Base-by-base conservation (phyloP, 73 alveolate genomes). In the Paramecium biaurelia region DNA sequence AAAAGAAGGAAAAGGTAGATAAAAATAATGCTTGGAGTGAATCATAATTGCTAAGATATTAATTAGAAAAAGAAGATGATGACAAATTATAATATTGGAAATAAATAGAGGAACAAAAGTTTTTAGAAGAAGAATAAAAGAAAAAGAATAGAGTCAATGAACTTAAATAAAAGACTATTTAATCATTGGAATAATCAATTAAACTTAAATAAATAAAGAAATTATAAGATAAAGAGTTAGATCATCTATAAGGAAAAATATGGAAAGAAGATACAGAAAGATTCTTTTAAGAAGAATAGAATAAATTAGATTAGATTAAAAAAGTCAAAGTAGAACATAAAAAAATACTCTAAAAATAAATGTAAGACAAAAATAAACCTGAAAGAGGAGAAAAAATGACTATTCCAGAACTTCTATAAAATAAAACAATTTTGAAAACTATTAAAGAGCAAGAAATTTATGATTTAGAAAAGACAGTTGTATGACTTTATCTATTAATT, bases 21-120 rank as follows among this genome's bases (percentile, higher is more conserved):
- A 79, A 79, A 79, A 43, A 79, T 41, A 79, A 43, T 43, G 90
- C 90, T 21, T 79, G 45, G 45, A 79, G 74, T 79, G 90, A 79
- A 43, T 43, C 45, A 34, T 72, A 72, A 15, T 72, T 72, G 30
- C n/a, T 34, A 4, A 79, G 28, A 47, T 79, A 43, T 23, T 43
- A 38, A 45, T 47, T 79, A 21, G 42, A 43, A 23, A 47, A 79
- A 21, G 90, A 79, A 20, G 90, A 79, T 47, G 90, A 79, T 41
- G 23, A 26, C 3, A 79, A 41, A 79, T 42, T 42, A 10, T 18
- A 47, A 20, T 23, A 43, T 23, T 79, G 72, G 90, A 23, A 41
- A 21, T 4, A 0, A 24, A 43, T 42, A 10, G 90, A 79, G 26
- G 74, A 79, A 43, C 7, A 38, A 28, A 41, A 79, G 43, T 47